phyloP scores from a whole-genome alignment of 1,284 basidiomycete genomes.

The Athelia sp. region DNA sequence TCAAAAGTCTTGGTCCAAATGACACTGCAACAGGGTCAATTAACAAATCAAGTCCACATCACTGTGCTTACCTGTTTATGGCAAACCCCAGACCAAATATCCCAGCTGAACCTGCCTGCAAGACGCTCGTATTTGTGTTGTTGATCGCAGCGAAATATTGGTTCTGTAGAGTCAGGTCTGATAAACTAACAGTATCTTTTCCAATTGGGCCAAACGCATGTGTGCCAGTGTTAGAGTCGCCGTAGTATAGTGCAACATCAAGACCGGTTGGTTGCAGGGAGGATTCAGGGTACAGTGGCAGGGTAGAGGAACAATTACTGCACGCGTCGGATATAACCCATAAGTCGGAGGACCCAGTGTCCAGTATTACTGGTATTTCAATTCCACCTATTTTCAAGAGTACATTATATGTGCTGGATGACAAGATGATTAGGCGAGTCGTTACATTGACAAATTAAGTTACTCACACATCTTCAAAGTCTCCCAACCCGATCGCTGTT shows the following conservation, averaged over 20 bases:
- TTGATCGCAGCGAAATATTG: constrained; percentile 52
- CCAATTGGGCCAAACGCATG: constrained; percentile 47
- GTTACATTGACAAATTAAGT: not conserved
- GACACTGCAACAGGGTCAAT: constrained; percentile 15
- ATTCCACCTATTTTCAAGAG: constrained; percentile 37
- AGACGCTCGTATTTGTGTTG: constrained; percentile 45
- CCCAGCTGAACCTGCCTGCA: constrained; percentile 37
- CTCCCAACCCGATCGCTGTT: constrained; percentile 31
- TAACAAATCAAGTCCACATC: not conserved
- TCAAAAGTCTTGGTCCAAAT: constrained; percentile 25
- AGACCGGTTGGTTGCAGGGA: constrained; percentile 33
- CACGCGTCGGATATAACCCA: constrained; percentile 52
- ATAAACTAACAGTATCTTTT: constrained; percentile 37
- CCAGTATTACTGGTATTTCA: constrained; percentile 40
- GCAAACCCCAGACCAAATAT: constrained; percentile 60
- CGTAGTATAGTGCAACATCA: constrained; percentile 41
- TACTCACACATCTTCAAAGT: constrained; percentile 43
- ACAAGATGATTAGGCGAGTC: not conserved
- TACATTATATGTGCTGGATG: constrained; percentile 40
- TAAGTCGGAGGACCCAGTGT: constrained; percentile 54
- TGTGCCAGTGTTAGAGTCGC: constrained; percentile 50
- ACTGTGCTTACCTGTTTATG: constrained; percentile 36
- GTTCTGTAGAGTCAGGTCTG: constrained; percentile 33
- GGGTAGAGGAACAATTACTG: constrained; percentile 21
- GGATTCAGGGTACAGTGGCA: constrained; percentile 33